A percentile compares a stretch with the other conserved stretches of the same genome.
Conservation (phyloP, 805 yeast genomes). For the Candida sphagnicola region DNA sequence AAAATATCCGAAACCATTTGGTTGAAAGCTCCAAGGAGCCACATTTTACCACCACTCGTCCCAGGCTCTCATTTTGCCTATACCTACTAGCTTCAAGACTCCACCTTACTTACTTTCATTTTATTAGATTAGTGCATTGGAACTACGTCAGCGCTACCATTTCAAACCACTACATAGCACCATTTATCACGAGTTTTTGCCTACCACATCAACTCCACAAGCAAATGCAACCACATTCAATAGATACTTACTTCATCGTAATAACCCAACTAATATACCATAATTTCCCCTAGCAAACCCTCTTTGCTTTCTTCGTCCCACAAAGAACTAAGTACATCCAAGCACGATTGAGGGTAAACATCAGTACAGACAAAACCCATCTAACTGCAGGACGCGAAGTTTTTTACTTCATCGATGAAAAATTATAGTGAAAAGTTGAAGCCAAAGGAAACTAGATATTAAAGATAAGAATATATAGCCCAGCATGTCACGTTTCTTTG, state of each 20-base stretch:
- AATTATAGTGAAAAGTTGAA: slow-evolving; percentile 1
- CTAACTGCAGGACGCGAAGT: slow-evolving; percentile 3
- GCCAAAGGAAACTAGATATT: not conserved
- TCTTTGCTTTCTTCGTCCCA: not conserved
- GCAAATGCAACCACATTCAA: no score
- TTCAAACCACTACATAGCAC: not conserved
- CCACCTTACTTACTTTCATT: no score
- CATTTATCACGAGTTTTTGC: not conserved
- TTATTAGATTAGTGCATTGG: no score
- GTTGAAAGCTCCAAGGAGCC: no score
- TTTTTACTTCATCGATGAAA: slow-evolving; percentile 5
- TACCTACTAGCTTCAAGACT: no score
- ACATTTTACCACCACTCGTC: no score
- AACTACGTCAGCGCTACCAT: not conserved
- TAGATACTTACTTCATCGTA: no score
- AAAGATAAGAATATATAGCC: slow-evolving; percentile 1
- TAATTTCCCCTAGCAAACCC: no score
- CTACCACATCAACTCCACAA: no score
- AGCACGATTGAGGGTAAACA: not conserved
- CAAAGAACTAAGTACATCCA: not conserved
- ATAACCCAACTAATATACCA: no score
- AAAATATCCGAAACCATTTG: no score
- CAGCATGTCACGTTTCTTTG: slow-evolving; percentile 89
- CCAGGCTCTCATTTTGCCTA: no score
- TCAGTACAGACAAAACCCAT: not conserved